phyloP scores from a whole-genome alignment of 1,284 basidiomycete genomes.

The Xanthoconium separans region DNA sequence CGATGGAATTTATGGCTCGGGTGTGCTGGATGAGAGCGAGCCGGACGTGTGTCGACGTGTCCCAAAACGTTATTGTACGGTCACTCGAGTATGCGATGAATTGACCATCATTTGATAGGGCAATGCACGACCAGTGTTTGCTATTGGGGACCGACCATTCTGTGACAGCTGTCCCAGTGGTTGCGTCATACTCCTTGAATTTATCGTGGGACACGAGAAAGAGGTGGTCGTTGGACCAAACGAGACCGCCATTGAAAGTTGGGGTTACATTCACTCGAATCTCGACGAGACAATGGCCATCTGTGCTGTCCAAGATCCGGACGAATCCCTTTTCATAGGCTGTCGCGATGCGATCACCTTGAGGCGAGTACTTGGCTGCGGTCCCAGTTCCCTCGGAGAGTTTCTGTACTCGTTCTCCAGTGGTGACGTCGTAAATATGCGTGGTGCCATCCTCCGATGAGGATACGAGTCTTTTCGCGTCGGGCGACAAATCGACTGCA shows the following conservation, averaged over 20 bases:
- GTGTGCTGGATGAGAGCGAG: neutral
- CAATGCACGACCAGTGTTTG: neutral
- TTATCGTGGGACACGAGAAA: neutral
- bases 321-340: neutral
- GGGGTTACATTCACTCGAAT: neutral
- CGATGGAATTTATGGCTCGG: neutral
- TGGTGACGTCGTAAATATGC: no score
- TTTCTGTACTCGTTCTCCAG: no score
- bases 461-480: no score
- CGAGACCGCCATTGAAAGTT: neutral
- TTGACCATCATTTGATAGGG: neutral
- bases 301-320: neutral
- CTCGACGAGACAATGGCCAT: neutral
- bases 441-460: no score
- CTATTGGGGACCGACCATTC: neutral
- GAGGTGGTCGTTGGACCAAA: neutral
- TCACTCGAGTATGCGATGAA: neutral
- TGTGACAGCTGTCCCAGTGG: neutral
- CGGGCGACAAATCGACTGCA: no score
- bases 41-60: neutral
- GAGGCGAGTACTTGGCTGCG: no score
- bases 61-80: neutral
- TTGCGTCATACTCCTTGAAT: neutral
- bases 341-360: no score
- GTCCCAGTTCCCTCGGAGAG: no score